Conservation (phyloP, 805 yeast genomes). For the Starmerella tilneyi region DNA sequence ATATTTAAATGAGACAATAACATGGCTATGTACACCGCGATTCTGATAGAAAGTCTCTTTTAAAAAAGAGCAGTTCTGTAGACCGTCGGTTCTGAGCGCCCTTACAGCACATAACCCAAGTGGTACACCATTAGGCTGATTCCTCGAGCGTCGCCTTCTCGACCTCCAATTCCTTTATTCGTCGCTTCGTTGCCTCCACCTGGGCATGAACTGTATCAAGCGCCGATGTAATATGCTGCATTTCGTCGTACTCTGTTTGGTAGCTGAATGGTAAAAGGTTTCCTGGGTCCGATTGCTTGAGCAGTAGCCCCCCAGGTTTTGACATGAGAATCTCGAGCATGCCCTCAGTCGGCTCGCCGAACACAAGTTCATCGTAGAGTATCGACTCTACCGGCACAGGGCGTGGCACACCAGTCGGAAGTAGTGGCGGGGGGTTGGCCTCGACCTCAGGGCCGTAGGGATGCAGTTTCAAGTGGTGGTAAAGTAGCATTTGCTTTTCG, state of each 20-base stretch:
- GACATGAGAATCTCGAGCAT: slow-evolving; percentile 67
- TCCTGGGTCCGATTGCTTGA: slow-evolving; percentile 30
- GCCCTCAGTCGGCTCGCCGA: slow-evolving; percentile 88
- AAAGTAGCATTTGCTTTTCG: slow-evolving; percentile 75
- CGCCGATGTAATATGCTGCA: slow-evolving; percentile 45
- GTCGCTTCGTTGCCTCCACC: slow-evolving; percentile 36
- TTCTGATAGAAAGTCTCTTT: neutral
- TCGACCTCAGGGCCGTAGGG: slow-evolving; percentile 48
- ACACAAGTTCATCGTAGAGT: slow-evolving; percentile 81
- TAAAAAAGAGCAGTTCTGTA: neutral
- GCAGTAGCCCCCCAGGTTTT: slow-evolving; percentile 32
- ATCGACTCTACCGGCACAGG: slow-evolving; percentile 45
- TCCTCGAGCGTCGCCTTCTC: slow-evolving; percentile 23
- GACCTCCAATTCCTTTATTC: slow-evolving; percentile 31
- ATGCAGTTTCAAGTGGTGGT: slow-evolving; percentile 84
- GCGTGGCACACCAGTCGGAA: slow-evolving; percentile 24
- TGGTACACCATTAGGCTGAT: neutral
- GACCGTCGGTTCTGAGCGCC: too few relatives aligned
- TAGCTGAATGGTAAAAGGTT: slow-evolving; percentile 31
- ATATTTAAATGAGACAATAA: too few relatives aligned
- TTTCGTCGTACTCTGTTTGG: slow-evolving; percentile 55
- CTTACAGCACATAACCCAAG: neutral
- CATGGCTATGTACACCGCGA: too few relatives aligned
- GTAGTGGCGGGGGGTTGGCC: slow-evolving; percentile 19
- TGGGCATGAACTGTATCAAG: slow-evolving; percentile 38